phyloP scores from a whole-genome alignment of 2,329 filamentous ascomycete species.

The Tolypocladium endophyticum region DNA sequence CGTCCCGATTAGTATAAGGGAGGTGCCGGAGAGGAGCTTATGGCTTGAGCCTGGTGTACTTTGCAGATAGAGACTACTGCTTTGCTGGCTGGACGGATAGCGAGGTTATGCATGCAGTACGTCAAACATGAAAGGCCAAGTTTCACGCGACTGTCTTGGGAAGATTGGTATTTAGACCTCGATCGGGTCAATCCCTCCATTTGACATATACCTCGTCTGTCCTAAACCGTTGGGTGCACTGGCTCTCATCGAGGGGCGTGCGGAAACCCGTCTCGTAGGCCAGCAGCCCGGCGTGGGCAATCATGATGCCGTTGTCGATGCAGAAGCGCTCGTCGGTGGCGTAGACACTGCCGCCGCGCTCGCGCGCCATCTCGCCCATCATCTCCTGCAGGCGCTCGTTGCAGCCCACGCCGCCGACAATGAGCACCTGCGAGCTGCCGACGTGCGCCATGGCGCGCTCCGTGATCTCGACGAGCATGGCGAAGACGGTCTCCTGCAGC shows the following conservation, averaged over 20 bases:
- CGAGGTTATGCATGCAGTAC: background rate
- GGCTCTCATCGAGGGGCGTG: slow-evolving; percentile 69
- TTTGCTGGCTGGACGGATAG: background rate
- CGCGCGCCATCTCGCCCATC: slow-evolving; percentile 93
- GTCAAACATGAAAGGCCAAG: background rate
- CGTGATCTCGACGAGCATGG: slow-evolving; percentile 97
- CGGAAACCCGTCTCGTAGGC: slow-evolving; percentile 73
- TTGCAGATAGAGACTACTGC: background rate
- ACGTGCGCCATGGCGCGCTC: slow-evolving; percentile 98
- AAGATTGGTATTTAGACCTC: background rate
- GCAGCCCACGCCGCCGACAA: slow-evolving; percentile 92
- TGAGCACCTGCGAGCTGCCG: slow-evolving; percentile 77
- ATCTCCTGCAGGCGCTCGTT: slow-evolving; percentile 93
- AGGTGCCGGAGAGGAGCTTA: background rate
- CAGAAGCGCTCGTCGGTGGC: slow-evolving; percentile 96
- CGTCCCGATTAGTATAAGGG: background rate
- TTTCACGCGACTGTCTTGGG: background rate
- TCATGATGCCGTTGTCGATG: slow-evolving; percentile 99
- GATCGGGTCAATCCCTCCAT: slow-evolving; percentile 52
- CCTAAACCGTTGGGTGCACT: slow-evolving; percentile 74
- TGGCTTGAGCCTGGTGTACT: background rate
- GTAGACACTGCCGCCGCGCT: slow-evolving; percentile 81
- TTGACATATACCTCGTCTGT: slow-evolving; percentile 73
- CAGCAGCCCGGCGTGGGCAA: slow-evolving; percentile 86
- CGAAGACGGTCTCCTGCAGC: slow-evolving; percentile 88